Conservation (phyloP, 345 rosid genomes). For the Trapa bicornis region DNA sequence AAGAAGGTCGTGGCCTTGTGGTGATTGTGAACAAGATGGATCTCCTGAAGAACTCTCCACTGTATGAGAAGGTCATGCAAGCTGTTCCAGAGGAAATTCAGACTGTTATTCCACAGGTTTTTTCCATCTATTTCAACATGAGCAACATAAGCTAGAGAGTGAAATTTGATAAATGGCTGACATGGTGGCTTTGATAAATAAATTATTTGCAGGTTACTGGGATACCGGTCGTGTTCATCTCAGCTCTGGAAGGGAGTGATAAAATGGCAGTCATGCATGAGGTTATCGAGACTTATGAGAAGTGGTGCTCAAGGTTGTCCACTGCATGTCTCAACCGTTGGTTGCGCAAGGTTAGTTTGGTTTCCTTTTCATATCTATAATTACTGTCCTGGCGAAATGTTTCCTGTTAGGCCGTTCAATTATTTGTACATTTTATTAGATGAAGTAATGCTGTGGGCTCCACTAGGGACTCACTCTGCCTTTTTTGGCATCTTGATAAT, state of each 20-base stretch:
- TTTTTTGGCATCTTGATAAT: neutral
- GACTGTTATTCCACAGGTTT: constrained; percentile 86
- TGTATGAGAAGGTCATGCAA: constrained; percentile 62
- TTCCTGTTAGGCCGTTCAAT: neutral
- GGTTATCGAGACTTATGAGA: constrained; percentile 58
- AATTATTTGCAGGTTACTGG: constrained; percentile 50
- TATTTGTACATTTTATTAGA: neutral
- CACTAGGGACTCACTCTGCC: neutral
- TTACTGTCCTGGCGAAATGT: neutral
- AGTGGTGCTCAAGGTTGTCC: constrained; percentile 85
- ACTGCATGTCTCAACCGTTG: constrained; percentile 90
- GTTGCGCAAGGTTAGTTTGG: constrained; percentile 56
- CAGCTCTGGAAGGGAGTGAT: constrained; percentile 88
- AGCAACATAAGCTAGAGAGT: neutral
- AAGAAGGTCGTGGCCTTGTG: constrained; percentile 94
- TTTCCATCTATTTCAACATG: neutral
- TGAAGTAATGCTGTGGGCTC: neutral
- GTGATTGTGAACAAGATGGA: constrained; percentile 93
- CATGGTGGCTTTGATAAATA: neutral
- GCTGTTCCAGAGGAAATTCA: constrained; percentile 92
- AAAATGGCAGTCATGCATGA: constrained; percentile 55
- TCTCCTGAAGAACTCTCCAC: constrained; percentile 42
- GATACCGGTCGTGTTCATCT: constrained; percentile 70
- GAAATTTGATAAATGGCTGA: neutral
- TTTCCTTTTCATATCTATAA: neutral